Percentiles rank a stretch among this genome's conserved stretches.
Conservation (phyloP, 805 yeast species). For the Candida alai region DNA sequence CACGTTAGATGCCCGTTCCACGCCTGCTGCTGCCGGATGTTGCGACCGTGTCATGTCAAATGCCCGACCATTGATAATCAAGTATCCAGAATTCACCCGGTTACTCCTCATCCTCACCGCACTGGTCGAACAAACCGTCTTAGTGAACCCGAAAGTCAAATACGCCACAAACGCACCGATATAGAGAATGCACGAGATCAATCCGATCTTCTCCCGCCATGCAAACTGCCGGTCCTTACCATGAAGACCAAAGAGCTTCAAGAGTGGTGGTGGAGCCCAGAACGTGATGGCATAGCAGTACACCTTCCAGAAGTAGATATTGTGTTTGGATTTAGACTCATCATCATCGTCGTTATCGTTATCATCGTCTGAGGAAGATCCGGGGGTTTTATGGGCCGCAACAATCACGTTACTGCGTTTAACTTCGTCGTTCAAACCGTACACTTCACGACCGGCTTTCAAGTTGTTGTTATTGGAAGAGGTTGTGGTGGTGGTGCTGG, state of each 20-base stretch:
- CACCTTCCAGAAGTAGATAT: conserved; percentile 64
- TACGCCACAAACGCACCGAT: conserved; percentile 79
- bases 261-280: conserved; percentile 83
- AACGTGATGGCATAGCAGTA: conserved; percentile 81
- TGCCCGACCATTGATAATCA: conserved; percentile 80
- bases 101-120: conserved; percentile 51
- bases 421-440: conserved; percentile 60
- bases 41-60: conserved; percentile 65
- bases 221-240: conserved; percentile 85
- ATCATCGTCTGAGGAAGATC: conserved; percentile 5
- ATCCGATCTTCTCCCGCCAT: conserved; percentile 94
- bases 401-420: conserved; percentile 25
- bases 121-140: conserved; percentile 62
- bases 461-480: conserved; percentile 1
- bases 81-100: conserved; percentile 54
- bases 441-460: conserved; percentile 39
- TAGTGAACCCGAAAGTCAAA: conserved; percentile 87
- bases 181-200: conserved; percentile 68
- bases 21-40: conserved; percentile 84
- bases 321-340: conserved; percentile 14
- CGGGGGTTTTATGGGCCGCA: conserved; percentile 6
- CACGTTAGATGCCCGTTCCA: conserved; percentile 63
- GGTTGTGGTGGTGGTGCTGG: background rate
- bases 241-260: conserved; percentile 70
- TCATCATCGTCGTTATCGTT: conserved; percentile 7